Percentiles rank a stretch among this genome's conserved stretches.
These are phyloP conservation scores for Lactarius hatsudake DNA, from an alignment of 768 basidiomycete species.

Conservation along the genomic window DNA sequence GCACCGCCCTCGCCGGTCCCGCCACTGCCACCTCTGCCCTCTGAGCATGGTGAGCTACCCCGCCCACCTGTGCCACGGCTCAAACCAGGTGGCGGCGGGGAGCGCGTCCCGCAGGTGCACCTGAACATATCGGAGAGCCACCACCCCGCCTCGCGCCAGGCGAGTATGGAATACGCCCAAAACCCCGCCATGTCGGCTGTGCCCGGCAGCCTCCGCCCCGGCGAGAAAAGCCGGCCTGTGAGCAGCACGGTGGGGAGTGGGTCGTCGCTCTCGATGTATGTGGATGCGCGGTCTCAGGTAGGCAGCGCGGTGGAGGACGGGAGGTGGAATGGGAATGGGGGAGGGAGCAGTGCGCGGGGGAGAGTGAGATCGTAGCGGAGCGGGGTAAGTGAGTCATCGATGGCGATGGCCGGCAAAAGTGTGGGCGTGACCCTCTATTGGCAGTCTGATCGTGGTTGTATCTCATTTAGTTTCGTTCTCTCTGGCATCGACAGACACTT, in stretches of 20 bases:
- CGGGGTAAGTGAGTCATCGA: neutral
- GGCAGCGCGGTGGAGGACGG: slow-evolving; percentile 17
- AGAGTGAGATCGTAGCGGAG: slow-evolving; percentile 10
- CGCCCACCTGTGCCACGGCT: slow-evolving; percentile 6
- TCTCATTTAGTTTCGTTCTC: slow-evolving; percentile 8
- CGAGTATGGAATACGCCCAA: slow-evolving; percentile 21
- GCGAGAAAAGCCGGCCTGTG: slow-evolving; percentile 3
- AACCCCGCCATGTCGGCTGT: slow-evolving; percentile 6
- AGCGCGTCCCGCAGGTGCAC: slow-evolving; percentile 16
- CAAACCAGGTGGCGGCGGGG: slow-evolving; percentile 15
- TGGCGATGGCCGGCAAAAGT: neutral
- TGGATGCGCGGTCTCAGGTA: slow-evolving; percentile 25
- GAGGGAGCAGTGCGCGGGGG: slow-evolving; percentile 1
- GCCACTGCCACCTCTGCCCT: neutral
- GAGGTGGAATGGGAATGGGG: slow-evolving; percentile 7
- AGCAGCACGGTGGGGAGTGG: slow-evolving; percentile 18
- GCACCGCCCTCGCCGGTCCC: neutral
- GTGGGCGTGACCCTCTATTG: neutral
- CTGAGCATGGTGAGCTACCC: slow-evolving; percentile 20
- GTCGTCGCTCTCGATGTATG: slow-evolving; percentile 25
- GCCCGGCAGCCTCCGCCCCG: neutral
- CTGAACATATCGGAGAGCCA: neutral
- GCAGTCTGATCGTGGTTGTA: slow-evolving; percentile 19
- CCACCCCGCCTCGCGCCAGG: slow-evolving; percentile 19
- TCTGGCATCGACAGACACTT: slow-evolving; percentile 2